Conservation (phyloP, 257 asterid species). For the Ilex asprella region DNA sequence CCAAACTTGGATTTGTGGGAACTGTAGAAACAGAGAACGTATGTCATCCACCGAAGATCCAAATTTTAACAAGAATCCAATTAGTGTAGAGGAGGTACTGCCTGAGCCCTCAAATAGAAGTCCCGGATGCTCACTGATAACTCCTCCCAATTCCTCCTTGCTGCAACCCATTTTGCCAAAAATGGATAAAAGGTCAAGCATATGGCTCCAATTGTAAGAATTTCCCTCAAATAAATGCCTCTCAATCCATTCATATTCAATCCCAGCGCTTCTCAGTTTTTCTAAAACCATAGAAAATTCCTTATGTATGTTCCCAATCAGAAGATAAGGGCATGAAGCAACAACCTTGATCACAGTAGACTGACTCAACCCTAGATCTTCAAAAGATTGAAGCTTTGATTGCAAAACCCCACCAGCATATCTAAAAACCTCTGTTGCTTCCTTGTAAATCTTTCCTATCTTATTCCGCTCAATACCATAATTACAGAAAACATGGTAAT, state of each 20-base stretch:
- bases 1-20: slow-evolving; percentile 35
- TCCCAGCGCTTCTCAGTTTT: slow-evolving; percentile 33
- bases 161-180: slow-evolving; percentile 35
- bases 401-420: slow-evolving; percentile 35
- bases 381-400: slow-evolving; percentile 40
- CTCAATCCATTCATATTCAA: slow-evolving; percentile 39
- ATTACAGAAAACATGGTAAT: slow-evolving; percentile 49
- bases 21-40: slow-evolving; percentile 27
- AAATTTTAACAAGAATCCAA: slow-evolving; percentile 49
- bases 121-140: slow-evolving; percentile 34
- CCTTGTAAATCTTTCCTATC: slow-evolving; percentile 53
- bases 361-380: slow-evolving; percentile 40
- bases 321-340: slow-evolving; percentile 46
- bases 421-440: slow-evolving; percentile 47
- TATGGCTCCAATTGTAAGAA: slow-evolving; percentile 40
- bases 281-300: slow-evolving; percentile 35
- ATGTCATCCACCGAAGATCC: slow-evolving; percentile 34
- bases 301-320: slow-evolving; percentile 24
- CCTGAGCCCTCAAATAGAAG: slow-evolving; percentile 55
- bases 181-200: slow-evolving; percentile 35
- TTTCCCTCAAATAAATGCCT: slow-evolving; percentile 31
- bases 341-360: slow-evolving; percentile 44
- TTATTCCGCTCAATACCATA: slow-evolving; percentile 50
- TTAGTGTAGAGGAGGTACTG: slow-evolving; percentile 23
- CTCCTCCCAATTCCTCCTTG: slow-evolving; percentile 27